Percentiles rank a stretch among this genome's conserved stretches.
Conservation (phyloP, 1,139 yeast species). For the Kluyveromyces sp. region DNA sequence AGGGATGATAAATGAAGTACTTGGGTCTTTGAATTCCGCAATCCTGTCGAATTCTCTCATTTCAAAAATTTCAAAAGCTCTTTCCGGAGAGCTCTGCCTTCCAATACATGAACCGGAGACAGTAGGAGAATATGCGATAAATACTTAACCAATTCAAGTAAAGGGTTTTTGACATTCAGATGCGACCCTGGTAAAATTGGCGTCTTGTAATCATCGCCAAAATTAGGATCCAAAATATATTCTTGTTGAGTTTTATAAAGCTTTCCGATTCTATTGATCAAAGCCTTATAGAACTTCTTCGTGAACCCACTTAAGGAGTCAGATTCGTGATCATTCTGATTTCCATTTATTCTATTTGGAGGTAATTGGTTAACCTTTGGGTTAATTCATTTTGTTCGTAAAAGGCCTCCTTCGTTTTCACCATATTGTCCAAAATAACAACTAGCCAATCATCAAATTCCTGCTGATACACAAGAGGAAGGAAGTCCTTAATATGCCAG, state of each 20-base stretch:
- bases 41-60: slow-evolving; percentile 77
- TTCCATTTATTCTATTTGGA: slow-evolving; percentile 36
- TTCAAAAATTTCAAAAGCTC: slow-evolving; percentile 66
- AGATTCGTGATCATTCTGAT: slow-evolving; percentile 30
- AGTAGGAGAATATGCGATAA: slow-evolving; percentile 67
- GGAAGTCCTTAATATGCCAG: slow-evolving; percentile 74
- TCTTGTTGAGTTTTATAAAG: slow-evolving; percentile 65
- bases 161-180: slow-evolving; percentile 55
- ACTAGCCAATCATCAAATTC: slow-evolving; percentile 88
- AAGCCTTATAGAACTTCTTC: slow-evolving; percentile 47
- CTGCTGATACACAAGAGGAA: slow-evolving; percentile 66
- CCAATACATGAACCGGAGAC: slow-evolving; percentile 57
- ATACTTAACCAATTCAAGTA: slow-evolving; percentile 70
- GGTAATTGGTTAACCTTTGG: slow-evolving; percentile 63
- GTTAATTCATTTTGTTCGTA: slow-evolving; percentile 38
- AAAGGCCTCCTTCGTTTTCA: slow-evolving; percentile 42
- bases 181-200: slow-evolving; percentile 71
- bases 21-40: slow-evolving; percentile 70
- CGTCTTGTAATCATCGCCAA: slow-evolving; percentile 57
- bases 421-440: slow-evolving; percentile 64
- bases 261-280: slow-evolving; percentile 58
- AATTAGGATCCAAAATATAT: slow-evolving; percentile 59
- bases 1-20: slow-evolving; percentile 57
- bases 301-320: slow-evolving; percentile 38
- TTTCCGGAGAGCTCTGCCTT: slow-evolving; percentile 66